These are phyloP conservation scores for Acanthochlamys bracteata DNA, from an alignment of 106 monocot genomes.

Conservation along the genomic window DNA sequence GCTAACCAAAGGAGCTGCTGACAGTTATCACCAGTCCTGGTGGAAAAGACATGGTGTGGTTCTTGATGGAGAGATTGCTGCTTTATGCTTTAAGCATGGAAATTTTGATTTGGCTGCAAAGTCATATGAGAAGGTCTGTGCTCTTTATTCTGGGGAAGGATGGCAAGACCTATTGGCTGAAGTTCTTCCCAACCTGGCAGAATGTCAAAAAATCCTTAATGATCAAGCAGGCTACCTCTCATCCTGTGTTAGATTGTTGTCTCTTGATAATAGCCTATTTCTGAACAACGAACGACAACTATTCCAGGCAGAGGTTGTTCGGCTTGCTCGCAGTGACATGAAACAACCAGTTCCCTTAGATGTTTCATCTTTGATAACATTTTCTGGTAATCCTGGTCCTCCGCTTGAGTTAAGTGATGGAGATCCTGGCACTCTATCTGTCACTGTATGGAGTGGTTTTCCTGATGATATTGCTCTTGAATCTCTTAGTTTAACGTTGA, in stretches of 20 bases:
- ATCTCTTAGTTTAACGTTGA: conserved; percentile 79
- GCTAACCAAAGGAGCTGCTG: conserved; percentile 95
- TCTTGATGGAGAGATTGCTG: conserved; percentile 94
- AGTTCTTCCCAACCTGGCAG: conserved; percentile 89
- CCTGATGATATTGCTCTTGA: conserved; percentile 89
- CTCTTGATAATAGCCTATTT: conserved; percentile 70
- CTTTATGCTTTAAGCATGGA: conserved; percentile 74
- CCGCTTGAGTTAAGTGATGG: conserved; percentile 88
- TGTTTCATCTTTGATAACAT: conserved; percentile 89
- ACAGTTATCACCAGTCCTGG: conserved; percentile 94
- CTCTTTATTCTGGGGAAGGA: conserved; percentile 97
- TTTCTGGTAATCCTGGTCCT: conserved; percentile 83
- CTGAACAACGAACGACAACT: conserved; percentile 67
- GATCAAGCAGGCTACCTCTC: conserved; percentile 90
- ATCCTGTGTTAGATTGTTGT: conserved; percentile 86
- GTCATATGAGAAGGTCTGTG: conserved; percentile 97
- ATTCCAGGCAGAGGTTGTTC: conserved; percentile 86
- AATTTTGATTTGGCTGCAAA: conserved; percentile 94
- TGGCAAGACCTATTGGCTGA: conserved; percentile 91
- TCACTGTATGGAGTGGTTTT: conserved; percentile 94
- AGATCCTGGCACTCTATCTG: conserved; percentile 73
- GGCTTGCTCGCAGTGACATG: conserved; percentile 83
- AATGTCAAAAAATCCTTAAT: conserved; percentile 93
- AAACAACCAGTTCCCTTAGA: conserved; percentile 91
- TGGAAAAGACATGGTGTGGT: conserved; percentile 99